phyloP scores from a whole-genome alignment of 1,139 yeast species.

The Candida anutae region DNA sequence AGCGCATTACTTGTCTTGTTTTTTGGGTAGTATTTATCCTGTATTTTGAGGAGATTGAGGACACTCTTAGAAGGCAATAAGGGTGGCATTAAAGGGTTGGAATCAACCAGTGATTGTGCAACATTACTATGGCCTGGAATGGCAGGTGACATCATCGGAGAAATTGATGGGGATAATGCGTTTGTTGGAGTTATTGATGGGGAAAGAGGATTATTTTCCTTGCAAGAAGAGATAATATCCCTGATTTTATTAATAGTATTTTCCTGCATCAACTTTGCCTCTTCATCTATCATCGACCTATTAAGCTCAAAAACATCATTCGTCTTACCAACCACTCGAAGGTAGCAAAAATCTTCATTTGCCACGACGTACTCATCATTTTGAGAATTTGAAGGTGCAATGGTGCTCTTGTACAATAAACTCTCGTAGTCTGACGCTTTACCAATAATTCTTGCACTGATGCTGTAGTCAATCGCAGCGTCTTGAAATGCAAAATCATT shows the following conservation, averaged over 20 bases:
- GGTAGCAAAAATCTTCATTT: conserved; percentile 23
- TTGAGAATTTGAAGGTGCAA: conserved; percentile 9
- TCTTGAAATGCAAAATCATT: conserved; percentile 27
- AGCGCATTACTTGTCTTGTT: conserved; percentile 4
- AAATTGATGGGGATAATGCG: neutral
- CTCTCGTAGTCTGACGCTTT: conserved; percentile 22
- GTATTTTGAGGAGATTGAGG: conserved; percentile 22
- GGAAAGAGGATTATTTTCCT: conserved; percentile 1
- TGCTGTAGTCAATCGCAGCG: conserved; percentile 26
- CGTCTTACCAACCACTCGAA: conserved; percentile 18
- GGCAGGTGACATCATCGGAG: neutral
- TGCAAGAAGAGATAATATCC: conserved; percentile 7
- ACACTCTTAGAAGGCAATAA: conserved; percentile 13
- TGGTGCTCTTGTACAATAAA: conserved; percentile 10
- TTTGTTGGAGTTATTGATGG: neutral
- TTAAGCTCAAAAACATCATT: conserved; percentile 21
- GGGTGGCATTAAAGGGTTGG: neutral
- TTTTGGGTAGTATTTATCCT: conserved; percentile 22
- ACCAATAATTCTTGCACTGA: conserved; percentile 32
- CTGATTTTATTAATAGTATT: conserved; percentile 20
- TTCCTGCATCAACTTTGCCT: conserved; percentile 22
- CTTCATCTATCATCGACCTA: conserved; percentile 24
- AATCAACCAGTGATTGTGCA: too few relatives aligned
- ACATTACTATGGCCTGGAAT: neutral
- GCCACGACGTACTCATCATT: conserved; percentile 32